Conservation (phyloP, 345 rosid genomes). For the Salix brachista region DNA sequence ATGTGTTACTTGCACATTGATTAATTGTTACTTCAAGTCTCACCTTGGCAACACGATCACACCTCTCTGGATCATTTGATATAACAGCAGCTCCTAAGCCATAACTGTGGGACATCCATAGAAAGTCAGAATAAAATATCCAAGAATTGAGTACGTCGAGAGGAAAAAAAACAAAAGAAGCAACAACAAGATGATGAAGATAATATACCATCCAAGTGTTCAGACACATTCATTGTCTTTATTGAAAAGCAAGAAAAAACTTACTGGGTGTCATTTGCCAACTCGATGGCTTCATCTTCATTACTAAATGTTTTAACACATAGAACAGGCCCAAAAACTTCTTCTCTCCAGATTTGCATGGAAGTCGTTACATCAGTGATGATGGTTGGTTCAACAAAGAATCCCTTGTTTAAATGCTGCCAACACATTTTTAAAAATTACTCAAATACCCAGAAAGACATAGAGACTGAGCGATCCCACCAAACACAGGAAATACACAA, state of each 20-base stretch:
- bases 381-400: conserved; percentile 76
- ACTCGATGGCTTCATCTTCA: conserved; percentile 91
- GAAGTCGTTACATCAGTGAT: conserved; percentile 69
- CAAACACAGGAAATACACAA: conserved; percentile 13
- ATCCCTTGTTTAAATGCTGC: conserved; percentile 84
- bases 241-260: conserved; percentile 25
- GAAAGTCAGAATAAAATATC: conserved; percentile 5
- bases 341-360: conserved; percentile 99
- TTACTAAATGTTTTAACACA: conserved; percentile 82
- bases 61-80: conserved; percentile 84
- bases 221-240: neutral
- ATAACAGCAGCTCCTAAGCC: conserved; percentile 87
- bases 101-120: conserved; percentile 40
- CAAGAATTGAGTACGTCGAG: neutral
- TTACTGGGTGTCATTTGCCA: conserved; percentile 92
- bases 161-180: neutral
- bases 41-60: conserved; percentile 94
- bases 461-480: conserved; percentile 3
- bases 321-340: conserved; percentile 95
- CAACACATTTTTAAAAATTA: conserved; percentile 13
- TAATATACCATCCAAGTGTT: conserved; percentile 1
- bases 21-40: conserved; percentile 13
- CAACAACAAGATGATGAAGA: neutral
- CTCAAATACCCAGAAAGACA: conserved; percentile 9
- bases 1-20: neutral